A percentile compares a stretch with the other conserved stretches of the same genome.
These are phyloP conservation scores for Umbilicus rupestris DNA, from an alignment of 164 flowering plant genomes.

Conservation along the genomic window DNA sequence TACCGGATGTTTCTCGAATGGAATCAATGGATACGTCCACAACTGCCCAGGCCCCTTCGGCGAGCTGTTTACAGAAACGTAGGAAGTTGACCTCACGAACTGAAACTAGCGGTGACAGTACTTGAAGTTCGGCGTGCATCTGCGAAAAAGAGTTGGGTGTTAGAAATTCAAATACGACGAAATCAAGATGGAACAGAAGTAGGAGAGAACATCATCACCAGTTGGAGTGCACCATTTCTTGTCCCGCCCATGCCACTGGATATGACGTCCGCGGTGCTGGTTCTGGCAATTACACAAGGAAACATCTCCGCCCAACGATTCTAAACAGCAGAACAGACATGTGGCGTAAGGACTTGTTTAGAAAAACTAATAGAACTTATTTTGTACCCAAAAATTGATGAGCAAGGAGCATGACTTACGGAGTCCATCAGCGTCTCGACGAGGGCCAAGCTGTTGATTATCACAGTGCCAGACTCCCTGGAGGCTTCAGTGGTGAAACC, in stretches of 20 bases:
- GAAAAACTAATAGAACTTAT: no score
- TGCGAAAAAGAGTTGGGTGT: not conserved
- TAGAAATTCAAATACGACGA: no score
- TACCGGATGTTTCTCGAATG: not conserved
- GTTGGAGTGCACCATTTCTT: slow-evolving; percentile 80
- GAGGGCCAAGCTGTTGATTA: slow-evolving; percentile 81
- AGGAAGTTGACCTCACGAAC: slow-evolving; percentile 5
- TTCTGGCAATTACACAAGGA: slow-evolving; percentile 69
- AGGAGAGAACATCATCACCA: slow-evolving; percentile 28
- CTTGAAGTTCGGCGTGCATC: slow-evolving; percentile 9
- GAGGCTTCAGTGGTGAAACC: slow-evolving; percentile 79
- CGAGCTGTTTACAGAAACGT: slow-evolving; percentile 1
- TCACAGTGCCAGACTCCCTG: slow-evolving; percentile 70
- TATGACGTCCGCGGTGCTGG: slow-evolving; percentile 63
- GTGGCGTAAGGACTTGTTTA: not conserved
- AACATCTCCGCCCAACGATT: slow-evolving; percentile 90
- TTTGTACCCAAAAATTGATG: no score
- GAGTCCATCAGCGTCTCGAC: slow-evolving; percentile 91
- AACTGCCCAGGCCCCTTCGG: slow-evolving; percentile 8
- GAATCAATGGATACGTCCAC: slow-evolving; percentile 7
- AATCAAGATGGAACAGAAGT: no score
- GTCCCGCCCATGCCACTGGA: slow-evolving; percentile 77
- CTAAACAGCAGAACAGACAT: slow-evolving; percentile 19
- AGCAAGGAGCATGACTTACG: slow-evolving; percentile 25
- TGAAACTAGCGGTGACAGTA: not conserved